Evolutionary conservation across 2,329 filamentous ascomycete genomes (phyloP), one percentile per base, ranked within the genome.

Genomic region (Arachnopeziza araneosa): DNA sequence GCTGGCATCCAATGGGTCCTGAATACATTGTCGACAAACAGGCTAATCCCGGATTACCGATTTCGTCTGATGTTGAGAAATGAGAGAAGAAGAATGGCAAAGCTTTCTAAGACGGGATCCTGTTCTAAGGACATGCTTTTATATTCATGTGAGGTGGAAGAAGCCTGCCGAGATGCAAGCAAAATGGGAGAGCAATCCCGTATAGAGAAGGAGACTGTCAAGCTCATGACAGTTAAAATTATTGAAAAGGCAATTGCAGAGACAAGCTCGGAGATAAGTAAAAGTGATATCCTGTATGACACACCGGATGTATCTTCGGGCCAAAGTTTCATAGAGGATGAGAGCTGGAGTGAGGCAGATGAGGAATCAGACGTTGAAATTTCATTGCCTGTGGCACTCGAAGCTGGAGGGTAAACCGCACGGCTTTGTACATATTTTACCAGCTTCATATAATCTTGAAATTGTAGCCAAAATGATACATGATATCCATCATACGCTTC

Each of bases 1-100:
- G 32, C 49, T n/a, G 71, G 71, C 5, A 54, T 73, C 12, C 53
- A 61, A 17, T 72, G 67, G 68, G 64, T 70, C 9, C 56, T 69
- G 17, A 36, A 66, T 23, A 63, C 60, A 24, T 50, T 72, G 5
- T 50, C 53, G 14, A 52, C 49, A 44, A 70, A 70, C 52, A 62
- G 62, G 6, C 21, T 71, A 12, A 44, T 58, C 22, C 70, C 71
- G 0, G 69, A 72, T 32, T 24, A 26, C 1, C 55, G 51, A 7
- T 67, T 72, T 54, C 60, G 61, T 23, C 14, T 21, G 1, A n/a
- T 53, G 14, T 26, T 72, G 6, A 67, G 67, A 49, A 58, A 64
- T 24, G 58, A 61, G n/a, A 58, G 59, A 19, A 63, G 56, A 30
- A 48, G 32, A 23, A 56, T 55, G 21, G 36, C 19, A 5, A 55